Evolutionary conservation across 2,329 filamentous ascomycete species (phyloP).

Genomic region (Arthrobotrys pseudoclavata): DNA sequence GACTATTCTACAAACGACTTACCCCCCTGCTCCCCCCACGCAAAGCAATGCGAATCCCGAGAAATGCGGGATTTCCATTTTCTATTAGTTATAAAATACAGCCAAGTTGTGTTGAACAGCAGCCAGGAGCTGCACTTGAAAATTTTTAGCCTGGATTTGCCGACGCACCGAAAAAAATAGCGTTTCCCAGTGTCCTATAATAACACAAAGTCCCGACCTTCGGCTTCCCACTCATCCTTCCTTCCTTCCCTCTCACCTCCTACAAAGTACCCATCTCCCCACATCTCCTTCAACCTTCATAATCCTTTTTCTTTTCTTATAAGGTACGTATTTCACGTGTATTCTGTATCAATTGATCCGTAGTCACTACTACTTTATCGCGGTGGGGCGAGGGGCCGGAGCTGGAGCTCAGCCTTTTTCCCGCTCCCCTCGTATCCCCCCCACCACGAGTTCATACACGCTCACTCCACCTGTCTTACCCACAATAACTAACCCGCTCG

Average conservation of each 20-base stretch:
- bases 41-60: constrained; percentile 1
- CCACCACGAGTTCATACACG: background rate
- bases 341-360: background rate
- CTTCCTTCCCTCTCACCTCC: background rate
- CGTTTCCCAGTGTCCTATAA: too few species aligned
- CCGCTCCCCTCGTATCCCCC: background rate
- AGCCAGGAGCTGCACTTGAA: constrained; percentile 1
- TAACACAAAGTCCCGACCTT: constrained; percentile 8
- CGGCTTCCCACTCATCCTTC: constrained; percentile 1
- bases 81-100: constrained; percentile 15
- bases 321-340: constrained; percentile 24
- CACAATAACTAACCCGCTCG: background rate
- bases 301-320: background rate
- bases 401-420: constrained; percentile 8
- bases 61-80: constrained; percentile 30
- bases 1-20: too few species aligned
- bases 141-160: constrained; percentile 26
- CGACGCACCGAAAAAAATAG: constrained; percentile 24
- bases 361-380: too few species aligned
- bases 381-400: background rate
- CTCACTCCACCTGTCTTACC: too few species aligned
- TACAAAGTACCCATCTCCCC: background rate
- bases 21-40: constrained; percentile 17
- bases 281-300: background rate
- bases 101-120: background rate